phyloP scores from a whole-genome alignment of 129 eudicot species.

The Scalesia atractyloides region DNA sequence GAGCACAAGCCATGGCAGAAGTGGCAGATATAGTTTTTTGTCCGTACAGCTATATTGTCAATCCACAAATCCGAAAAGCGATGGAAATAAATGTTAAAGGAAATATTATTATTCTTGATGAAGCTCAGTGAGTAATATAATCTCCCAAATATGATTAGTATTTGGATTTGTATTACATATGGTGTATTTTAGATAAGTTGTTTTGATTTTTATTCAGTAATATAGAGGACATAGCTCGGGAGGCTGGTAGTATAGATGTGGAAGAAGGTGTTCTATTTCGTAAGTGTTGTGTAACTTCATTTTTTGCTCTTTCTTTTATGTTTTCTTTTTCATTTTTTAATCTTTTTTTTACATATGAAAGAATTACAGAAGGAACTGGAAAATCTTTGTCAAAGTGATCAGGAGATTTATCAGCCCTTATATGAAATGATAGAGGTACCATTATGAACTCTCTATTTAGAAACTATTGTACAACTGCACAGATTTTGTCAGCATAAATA shows the following conservation, averaged over 20 bases:
- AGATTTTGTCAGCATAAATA: conserved; percentile 11
- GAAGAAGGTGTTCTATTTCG: conserved; percentile 70
- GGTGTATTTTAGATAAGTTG: not conserved
- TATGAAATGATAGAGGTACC: conserved; percentile 76
- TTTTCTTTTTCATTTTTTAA: not conserved
- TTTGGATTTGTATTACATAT: conserved; percentile 18
- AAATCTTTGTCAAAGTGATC: conserved; percentile 47
- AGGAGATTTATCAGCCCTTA: conserved; percentile 69
- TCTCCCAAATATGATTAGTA: not conserved
- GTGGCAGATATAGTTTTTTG: conserved; percentile 86
- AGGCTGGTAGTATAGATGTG: conserved; percentile 79
- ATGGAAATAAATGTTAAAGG: conserved; percentile 84
- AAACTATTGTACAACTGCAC: conserved; percentile 1
- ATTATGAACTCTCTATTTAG: not conserved
- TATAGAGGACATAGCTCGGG: conserved; percentile 91
- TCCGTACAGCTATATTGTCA: conserved; percentile 84
- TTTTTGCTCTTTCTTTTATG: not conserved
- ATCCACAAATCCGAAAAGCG: conserved; percentile 76
- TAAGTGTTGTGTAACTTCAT: conserved; percentile 42
- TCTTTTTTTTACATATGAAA: conserved; percentile 39
- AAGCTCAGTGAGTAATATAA: conserved; percentile 82
- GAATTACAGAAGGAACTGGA: conserved; percentile 72
- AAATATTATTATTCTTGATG: conserved; percentile 88
- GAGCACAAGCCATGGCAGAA: conserved; percentile 78
- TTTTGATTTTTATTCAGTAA: conserved; percentile 52